phyloP scores from a whole-genome alignment of 2,329 filamentous ascomycete species.

The Cucurbitaria berberidis region DNA sequence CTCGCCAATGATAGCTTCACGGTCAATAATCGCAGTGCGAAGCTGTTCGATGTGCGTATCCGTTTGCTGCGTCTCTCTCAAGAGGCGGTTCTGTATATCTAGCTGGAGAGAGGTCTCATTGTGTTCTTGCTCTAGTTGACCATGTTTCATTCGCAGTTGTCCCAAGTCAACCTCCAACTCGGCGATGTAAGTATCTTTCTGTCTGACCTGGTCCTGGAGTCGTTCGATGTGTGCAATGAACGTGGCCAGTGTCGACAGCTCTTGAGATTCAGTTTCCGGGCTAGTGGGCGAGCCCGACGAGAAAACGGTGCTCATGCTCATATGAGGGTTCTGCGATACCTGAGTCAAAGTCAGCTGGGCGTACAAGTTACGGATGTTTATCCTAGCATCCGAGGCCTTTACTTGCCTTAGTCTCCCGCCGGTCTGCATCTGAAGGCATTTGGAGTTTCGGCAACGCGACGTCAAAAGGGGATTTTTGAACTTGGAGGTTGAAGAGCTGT shows the following conservation, averaged over 20 bases:
- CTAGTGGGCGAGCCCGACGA: constrained; percentile 27
- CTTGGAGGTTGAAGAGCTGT: constrained; percentile 40
- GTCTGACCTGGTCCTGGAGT: constrained; percentile 41
- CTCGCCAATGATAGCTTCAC: constrained; percentile 40
- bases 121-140: constrained; percentile 30
- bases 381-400: background rate
- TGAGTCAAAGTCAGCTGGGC: constrained; percentile 1
- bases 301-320: constrained; percentile 41
- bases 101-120: constrained; percentile 31
- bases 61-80: constrained; percentile 31
- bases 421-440: background rate
- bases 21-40: constrained; percentile 35
- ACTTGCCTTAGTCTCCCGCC: constrained; percentile 2
- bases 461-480: constrained; percentile 39
- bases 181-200: constrained; percentile 34
- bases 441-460: constrained; percentile 13
- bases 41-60: constrained; percentile 41
- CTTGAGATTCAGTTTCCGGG: constrained; percentile 19
- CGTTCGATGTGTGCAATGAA: constrained; percentile 40
- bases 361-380: background rate
- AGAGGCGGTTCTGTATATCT: constrained; percentile 37
- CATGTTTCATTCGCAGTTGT: constrained; percentile 23
- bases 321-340: constrained; percentile 18
- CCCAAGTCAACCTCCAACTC: constrained; percentile 32
- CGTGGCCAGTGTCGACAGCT: constrained; percentile 31